These are phyloP conservation scores for Hortaea werneckii DNA, from an alignment of 2,329 filamentous ascomycete species.

Conservation along the genomic window DNA sequence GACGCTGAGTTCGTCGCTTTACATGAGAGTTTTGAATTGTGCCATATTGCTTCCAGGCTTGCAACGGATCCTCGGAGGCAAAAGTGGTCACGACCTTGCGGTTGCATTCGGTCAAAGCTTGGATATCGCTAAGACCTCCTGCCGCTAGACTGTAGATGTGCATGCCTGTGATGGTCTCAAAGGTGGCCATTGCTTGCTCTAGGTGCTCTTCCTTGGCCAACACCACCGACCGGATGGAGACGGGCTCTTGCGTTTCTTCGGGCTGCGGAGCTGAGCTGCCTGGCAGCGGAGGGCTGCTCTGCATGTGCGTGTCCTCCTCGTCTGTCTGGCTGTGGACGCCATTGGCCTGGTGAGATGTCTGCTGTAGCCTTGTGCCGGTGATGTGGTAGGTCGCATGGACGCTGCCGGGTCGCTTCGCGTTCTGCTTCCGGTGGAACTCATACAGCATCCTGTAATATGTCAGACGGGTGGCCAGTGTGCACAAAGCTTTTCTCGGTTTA, in stretches of 20 bases:
- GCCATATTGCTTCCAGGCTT: slow-evolving; percentile 55
- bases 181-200: slow-evolving; percentile 49
- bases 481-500: not conserved
- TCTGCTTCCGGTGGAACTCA: slow-evolving; percentile 73
- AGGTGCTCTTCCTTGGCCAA: slow-evolving; percentile 23
- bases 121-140: slow-evolving; percentile 54
- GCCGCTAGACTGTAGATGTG: slow-evolving; percentile 81
- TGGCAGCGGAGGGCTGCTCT: slow-evolving; percentile 56
- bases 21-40: slow-evolving; percentile 65
- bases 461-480: no score
- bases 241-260: slow-evolving; percentile 37
- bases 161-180: slow-evolving; percentile 64
- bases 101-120: slow-evolving; percentile 60
- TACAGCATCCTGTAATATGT: slow-evolving; percentile 59
- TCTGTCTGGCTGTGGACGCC: slow-evolving; percentile 35
- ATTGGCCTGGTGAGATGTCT: slow-evolving; percentile 27
- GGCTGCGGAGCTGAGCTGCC: slow-evolving; percentile 53
- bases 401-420: slow-evolving; percentile 59
- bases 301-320: slow-evolving; percentile 52
- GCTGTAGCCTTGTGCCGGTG: slow-evolving; percentile 51
- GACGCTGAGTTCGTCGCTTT: slow-evolving; percentile 40
- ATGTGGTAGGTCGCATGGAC: slow-evolving; percentile 92
- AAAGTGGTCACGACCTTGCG: slow-evolving; percentile 50
- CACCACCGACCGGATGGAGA: slow-evolving; percentile 32
- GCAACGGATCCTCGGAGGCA: slow-evolving; percentile 48